Percentiles rank a stretch among this genome's conserved stretches.
Conservation (phyloP, 768 basidiomycete species). For the Mycena sanguinolenta region DNA sequence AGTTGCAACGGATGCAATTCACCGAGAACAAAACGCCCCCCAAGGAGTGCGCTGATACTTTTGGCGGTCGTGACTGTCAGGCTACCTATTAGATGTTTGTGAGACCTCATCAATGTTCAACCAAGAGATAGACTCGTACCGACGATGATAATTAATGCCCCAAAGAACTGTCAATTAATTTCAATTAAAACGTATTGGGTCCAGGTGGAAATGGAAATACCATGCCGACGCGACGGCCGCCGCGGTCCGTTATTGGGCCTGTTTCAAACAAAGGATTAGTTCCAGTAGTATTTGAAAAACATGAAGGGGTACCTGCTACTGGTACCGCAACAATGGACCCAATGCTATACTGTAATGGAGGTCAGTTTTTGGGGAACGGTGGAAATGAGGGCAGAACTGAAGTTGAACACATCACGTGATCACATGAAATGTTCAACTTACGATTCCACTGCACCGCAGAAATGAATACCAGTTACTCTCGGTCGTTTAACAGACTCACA, state of each 20-base stretch:
- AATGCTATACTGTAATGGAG: slow-evolving; percentile 22
- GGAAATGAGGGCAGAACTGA: background rate
- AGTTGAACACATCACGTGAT: background rate
- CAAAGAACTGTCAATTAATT: slow-evolving; percentile 24
- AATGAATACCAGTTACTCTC: background rate
- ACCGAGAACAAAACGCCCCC: slow-evolving; percentile 35
- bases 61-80: slow-evolving; percentile 28
- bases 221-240: slow-evolving; percentile 36
- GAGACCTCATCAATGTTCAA: background rate
- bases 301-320: slow-evolving; percentile 10
- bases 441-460: slow-evolving; percentile 29
- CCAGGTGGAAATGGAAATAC: slow-evolving; percentile 5
- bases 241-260: slow-evolving; percentile 28
- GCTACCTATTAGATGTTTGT: slow-evolving; percentile 19
- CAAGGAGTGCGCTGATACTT: slow-evolving; percentile 26
- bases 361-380: background rate
- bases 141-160: slow-evolving; percentile 31
- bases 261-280: too few species aligned
- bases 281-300: too few species aligned
- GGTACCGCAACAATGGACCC: slow-evolving; percentile 36
- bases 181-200: background rate
- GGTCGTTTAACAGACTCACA: slow-evolving; percentile 20
- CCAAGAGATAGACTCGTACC: background rate
- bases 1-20: background rate
- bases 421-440: slow-evolving; percentile 3